Evolutionary conservation across 2,329 filamentous ascomycete genomes (phyloP).

Genomic region (Paraphaeosphaeria sporulosa): DNA sequence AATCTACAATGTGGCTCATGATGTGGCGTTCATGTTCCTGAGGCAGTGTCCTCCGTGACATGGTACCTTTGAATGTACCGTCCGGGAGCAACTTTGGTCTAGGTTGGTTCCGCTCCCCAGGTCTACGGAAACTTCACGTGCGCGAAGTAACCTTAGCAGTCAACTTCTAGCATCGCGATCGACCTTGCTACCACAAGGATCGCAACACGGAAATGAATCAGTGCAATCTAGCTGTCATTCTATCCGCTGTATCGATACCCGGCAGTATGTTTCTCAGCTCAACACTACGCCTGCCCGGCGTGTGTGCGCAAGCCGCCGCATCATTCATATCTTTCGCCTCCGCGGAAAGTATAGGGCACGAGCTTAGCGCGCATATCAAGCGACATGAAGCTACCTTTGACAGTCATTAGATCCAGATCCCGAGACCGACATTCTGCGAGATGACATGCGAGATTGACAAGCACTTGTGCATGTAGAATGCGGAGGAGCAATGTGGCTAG

Average conservation of each 20-base stretch:
- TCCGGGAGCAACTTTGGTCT: background rate
- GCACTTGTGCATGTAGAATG: background rate
- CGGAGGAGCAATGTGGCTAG: background rate
- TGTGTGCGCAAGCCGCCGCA: conserved; percentile 9
- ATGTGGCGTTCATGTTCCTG: conserved; percentile 1
- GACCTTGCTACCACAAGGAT: background rate
- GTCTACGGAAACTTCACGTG: background rate
- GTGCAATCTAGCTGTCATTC: background rate
- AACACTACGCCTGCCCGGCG: background rate
- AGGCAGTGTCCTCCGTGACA: conserved; percentile 1
- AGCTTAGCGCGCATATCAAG: conserved; percentile 1
- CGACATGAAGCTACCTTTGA: background rate
- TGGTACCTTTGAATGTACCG: background rate
- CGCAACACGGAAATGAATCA: background rate
- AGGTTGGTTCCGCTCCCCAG: background rate
- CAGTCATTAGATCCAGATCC: conserved; percentile 6
- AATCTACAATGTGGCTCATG: background rate
- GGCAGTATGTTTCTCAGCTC: conserved; percentile 4
- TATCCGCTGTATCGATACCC: background rate
- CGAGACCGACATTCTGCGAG: background rate
- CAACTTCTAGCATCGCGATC: background rate
- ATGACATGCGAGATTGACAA: conserved; percentile 5
- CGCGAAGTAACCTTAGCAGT: background rate
- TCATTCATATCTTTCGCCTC: conserved; percentile 7
- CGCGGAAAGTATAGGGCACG: background rate